Evolutionary conservation across 2,329 filamentous ascomycete species (phyloP).

Genomic region (Neopestalotiopsis clavispora): DNA sequence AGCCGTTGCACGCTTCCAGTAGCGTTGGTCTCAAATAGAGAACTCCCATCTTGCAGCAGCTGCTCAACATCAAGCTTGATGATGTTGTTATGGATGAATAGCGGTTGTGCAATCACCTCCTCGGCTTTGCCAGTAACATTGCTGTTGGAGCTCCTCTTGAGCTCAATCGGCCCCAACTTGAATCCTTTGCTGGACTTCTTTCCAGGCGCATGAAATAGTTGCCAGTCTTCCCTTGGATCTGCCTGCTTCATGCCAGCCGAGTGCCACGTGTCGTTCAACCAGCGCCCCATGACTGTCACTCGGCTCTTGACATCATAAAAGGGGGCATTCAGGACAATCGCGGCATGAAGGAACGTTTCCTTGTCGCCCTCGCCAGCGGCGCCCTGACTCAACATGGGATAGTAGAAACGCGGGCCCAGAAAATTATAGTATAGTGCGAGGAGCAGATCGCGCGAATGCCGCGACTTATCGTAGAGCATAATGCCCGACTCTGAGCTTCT

Average conservation of each 20-base stretch:
- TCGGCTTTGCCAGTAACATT: background rate
- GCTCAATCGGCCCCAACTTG: background rate
- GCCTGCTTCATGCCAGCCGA: conserved; percentile 16
- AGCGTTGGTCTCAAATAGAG: background rate
- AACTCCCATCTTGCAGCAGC: conserved; percentile 1
- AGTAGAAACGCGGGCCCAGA: conserved; percentile 56
- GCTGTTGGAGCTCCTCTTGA: background rate
- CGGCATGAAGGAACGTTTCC: conserved; percentile 52
- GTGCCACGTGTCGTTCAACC: conserved; percentile 15
- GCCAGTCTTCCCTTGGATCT: conserved; percentile 16
- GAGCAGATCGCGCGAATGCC: conserved; percentile 50
- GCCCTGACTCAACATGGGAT: conserved; percentile 50
- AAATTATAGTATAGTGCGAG: conserved; percentile 61
- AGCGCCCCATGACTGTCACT: conserved; percentile 26
- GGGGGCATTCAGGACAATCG: conserved; percentile 43
- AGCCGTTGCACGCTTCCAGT: conserved; percentile 1
- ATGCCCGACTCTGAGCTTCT: conserved; percentile 53
- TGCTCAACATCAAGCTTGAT: conserved; percentile 10
- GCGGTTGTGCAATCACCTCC: background rate
- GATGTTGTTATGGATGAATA: conserved; percentile 18
- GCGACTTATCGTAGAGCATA: conserved; percentile 51
- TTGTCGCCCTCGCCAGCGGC: conserved; percentile 51
- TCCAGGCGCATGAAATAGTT: background rate
- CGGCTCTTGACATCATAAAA: conserved; percentile 44
- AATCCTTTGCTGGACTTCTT: background rate